phyloP scores from a whole-genome alignment of 139 green algal genomes.

The Chlamydomonas sp. region DNA sequence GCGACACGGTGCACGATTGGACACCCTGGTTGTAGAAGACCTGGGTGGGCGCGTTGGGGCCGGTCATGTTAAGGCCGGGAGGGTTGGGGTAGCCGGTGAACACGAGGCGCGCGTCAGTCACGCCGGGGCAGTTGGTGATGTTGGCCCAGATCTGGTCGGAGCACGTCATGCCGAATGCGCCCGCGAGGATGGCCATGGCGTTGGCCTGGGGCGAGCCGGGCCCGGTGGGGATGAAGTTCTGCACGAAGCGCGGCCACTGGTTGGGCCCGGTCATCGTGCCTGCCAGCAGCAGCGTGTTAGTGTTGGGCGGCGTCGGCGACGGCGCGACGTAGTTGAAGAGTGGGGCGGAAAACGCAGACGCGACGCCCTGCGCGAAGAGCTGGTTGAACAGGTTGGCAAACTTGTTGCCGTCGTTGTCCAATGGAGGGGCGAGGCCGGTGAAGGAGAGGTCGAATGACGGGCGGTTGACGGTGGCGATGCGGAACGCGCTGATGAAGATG shows the following conservation, averaged over 20 bases:
- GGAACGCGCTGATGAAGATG: conserved; percentile 1
- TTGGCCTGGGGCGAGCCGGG: no score
- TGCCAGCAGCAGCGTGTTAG: neutral
- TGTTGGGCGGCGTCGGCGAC: neutral
- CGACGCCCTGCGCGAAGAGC: neutral
- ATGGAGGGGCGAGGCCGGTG: no score
- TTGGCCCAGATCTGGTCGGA: conserved; percentile 12
- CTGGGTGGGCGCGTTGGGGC: neutral
- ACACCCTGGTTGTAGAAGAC: neutral
- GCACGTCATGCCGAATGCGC: neutral
- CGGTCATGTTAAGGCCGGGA: neutral
- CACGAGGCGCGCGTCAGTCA: neutral
- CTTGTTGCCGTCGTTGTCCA: neutral
- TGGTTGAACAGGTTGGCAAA: conserved; percentile 6
- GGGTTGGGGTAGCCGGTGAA: neutral
- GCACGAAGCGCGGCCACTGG: neutral
- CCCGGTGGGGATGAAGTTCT: conserved; percentile 5
- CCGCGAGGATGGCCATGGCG: neutral
- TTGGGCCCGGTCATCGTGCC: neutral
- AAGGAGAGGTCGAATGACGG: neutral
- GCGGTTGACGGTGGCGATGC: neutral
- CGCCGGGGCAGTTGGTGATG: neutral
- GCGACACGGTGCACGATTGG: no score
- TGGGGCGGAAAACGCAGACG: neutral
- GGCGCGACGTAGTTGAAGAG: neutral